phyloP scores from a whole-genome alignment of 73 alveolate species.

The Tetrahymena malaccensis region DNA sequence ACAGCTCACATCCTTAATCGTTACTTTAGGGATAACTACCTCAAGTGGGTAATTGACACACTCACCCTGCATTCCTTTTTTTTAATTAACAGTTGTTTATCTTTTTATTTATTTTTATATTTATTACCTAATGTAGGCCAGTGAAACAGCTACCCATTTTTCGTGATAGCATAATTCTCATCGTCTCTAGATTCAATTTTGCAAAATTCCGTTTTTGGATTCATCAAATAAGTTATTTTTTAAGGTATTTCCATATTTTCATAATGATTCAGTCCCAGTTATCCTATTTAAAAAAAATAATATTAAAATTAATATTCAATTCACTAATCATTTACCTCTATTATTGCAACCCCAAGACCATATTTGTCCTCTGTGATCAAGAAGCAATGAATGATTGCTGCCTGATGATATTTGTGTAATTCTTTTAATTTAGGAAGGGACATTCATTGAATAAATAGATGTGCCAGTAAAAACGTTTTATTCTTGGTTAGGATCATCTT shows the following conservation, averaged over 20 bases:
- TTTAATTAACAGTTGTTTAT: background rate
- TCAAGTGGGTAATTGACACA: background rate
- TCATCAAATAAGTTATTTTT: background rate
- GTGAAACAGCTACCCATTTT: background rate
- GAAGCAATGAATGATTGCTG: conserved; percentile 68
- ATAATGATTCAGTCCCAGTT: background rate
- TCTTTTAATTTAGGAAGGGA: background rate
- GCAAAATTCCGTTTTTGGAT: background rate
- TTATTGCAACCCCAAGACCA: background rate
- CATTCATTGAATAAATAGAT: background rate
- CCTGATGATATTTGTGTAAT: conserved; percentile 57
- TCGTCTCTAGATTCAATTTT: background rate
- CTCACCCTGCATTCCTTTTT: background rate
- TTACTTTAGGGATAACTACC: background rate
- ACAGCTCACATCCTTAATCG: background rate
- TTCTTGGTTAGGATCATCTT: background rate
- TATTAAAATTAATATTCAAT: background rate
- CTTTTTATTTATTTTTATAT: background rate
- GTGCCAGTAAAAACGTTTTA: background rate
- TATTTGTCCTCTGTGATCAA: conserved; percentile 33
- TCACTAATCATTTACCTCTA: background rate
- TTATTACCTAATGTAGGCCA: background rate
- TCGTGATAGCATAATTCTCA: background rate
- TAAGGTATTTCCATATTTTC: background rate
- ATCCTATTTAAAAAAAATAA: background rate